Conservation (phyloP, 352 stramenopile species). For the Thraustotheca clavata region DNA sequence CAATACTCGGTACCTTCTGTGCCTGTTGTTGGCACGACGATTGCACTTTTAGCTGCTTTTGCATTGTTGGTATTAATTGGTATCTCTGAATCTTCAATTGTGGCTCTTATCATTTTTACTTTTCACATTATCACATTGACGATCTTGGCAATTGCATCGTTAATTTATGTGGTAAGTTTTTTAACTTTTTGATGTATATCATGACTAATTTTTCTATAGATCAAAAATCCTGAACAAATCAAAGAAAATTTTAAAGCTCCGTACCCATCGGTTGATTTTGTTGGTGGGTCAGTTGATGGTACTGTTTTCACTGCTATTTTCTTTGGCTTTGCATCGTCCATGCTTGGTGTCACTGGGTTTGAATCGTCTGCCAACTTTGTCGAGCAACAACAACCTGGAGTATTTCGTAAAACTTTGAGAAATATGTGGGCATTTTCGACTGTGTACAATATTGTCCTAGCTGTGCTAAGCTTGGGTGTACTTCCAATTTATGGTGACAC, state of each 20-base stretch:
- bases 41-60: slow-evolving; percentile 68
- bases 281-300: slow-evolving; percentile 27
- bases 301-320: slow-evolving; percentile 55
- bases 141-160: slow-evolving; percentile 43
- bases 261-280: slow-evolving; percentile 51
- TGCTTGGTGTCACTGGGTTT: slow-evolving; percentile 88
- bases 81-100: slow-evolving; percentile 78
- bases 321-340: slow-evolving; percentile 71
- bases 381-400: slow-evolving; percentile 73
- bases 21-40: slow-evolving; percentile 34
- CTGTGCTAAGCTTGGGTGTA: slow-evolving; percentile 69
- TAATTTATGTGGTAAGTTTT: slow-evolving; percentile 70
- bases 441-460: slow-evolving; percentile 83
- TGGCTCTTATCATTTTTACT: slow-evolving; percentile 80
- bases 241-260: slow-evolving; percentile 51
- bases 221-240: slow-evolving; percentile 46
- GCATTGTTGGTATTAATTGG: slow-evolving; percentile 70
- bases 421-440: slow-evolving; percentile 85
- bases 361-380: slow-evolving; percentile 87
- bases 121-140: slow-evolving; percentile 74
- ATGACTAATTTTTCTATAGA: too few relatives aligned
- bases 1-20: slow-evolving; percentile 35
- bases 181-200: too few relatives aligned
- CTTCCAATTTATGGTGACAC: slow-evolving; percentile 48
- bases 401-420: slow-evolving; percentile 63